Evolutionary conservation across 2,329 filamentous ascomycete species (phyloP), one percentile per base, ranked within the genome.

Genomic region (Lachnellula subtilissima): DNA sequence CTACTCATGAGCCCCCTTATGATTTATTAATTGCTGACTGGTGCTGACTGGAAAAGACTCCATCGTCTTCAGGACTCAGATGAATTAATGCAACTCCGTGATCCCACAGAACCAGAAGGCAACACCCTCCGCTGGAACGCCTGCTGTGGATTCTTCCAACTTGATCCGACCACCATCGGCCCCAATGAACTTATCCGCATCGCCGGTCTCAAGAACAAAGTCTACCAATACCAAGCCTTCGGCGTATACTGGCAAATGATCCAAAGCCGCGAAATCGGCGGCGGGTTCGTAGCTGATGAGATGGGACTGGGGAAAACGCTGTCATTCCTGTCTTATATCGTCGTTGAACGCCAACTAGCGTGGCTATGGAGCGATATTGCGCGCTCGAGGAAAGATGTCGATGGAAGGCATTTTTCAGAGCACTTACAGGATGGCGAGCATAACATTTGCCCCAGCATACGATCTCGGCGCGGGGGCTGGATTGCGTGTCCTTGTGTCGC

Each of bases 241-340:
- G 59, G 52, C 5, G 55, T 63, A 4, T 65, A 54, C 22, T 65
- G 61, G 61, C 63, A 64, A 45, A 61, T 65, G 60, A 53, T 37
- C 15, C 58, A 47, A 35, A 57, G 56, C 11, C 49, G 63, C 2
- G 80, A 88, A 62, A 83, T 83, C 3, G 76, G 84, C 8, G 88
- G 88, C 28, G 74, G 68, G 45, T 76, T 83, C n/a, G 63, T 83
- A 0, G 79, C 78, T 0, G 80, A 83, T 61, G 79, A 82, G 50
- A 82, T 82, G 79, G 80, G 80, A 0, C 76, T 82, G 71, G 80
- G 80, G 0, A 83, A 83, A 58, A 75, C 79, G 0, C 64, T 81
- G 2, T 75, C 75, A 0, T 73, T 77, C 3, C 65, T 82, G 4
- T 73, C 77, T 0, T 67, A 79, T 0, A 71, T 80, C n/a, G 58